Evolutionary conservation across 352 stramenopile species (phyloP).

Genomic region (Pilasporangium apinafurcum): DNA sequence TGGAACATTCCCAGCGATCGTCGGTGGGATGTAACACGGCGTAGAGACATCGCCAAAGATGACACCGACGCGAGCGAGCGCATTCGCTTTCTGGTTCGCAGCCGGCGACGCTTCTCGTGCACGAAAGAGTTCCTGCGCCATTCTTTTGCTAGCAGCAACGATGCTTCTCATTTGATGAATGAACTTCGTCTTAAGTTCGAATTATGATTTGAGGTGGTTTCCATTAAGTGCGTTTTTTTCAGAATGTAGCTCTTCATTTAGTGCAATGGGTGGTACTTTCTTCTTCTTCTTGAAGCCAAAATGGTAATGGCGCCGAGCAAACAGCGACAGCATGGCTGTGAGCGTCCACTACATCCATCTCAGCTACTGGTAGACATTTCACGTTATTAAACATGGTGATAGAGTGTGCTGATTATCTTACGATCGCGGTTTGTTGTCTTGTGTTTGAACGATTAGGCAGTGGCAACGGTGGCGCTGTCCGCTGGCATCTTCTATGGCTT

Average conservation of each 20-base stretch:
- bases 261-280: neutral
- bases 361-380: constrained; percentile 23
- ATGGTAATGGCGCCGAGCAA: constrained; percentile 1
- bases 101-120: neutral
- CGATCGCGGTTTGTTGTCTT: no score
- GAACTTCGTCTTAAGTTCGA: no score
- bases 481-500: constrained; percentile 36
- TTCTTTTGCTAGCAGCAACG: no score
- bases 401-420: neutral
- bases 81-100: constrained; percentile 3
- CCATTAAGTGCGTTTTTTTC: no score
- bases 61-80: constrained; percentile 26
- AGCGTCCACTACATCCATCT: constrained; percentile 29
- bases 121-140: no score
- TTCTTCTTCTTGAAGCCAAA: constrained; percentile 13
- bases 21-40: constrained; percentile 70
- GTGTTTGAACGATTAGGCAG: constrained; percentile 16
- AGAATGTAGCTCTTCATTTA: no score
- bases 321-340: constrained; percentile 36
- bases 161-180: no score
- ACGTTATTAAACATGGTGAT: neutral
- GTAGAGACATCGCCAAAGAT: constrained; percentile 29
- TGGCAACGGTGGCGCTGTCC: constrained; percentile 24
- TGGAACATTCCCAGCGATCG: constrained; percentile 56
- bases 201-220: no score